phyloP scores from a whole-genome alignment of 2,329 filamentous ascomycete species.

The Stagonosporopsis vannaccii region DNA sequence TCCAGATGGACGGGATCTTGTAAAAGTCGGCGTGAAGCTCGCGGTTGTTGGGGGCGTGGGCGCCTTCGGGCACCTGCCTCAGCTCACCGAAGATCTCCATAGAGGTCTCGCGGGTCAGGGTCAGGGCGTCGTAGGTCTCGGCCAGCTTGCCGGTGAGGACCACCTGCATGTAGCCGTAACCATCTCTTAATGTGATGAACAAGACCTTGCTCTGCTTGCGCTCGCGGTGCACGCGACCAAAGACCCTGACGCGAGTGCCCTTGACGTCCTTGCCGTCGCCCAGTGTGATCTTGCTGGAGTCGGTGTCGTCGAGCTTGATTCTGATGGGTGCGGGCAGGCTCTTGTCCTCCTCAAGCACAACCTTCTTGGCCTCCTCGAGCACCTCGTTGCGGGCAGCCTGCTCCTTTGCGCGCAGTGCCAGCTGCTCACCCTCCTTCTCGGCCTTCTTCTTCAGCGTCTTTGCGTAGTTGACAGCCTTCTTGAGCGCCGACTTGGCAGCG shows the following conservation, averaged over 20 bases:
- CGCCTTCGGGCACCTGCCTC: conserved; percentile 77
- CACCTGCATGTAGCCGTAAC: conserved; percentile 85
- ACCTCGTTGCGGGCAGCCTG: conserved; percentile 73
- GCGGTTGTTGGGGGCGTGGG: conserved; percentile 80
- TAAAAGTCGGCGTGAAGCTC: conserved; percentile 93
- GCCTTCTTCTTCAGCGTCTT: conserved; percentile 85
- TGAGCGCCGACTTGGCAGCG: conserved; percentile 81
- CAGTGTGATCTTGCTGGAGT: conserved; percentile 63
- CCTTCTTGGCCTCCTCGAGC: conserved; percentile 83
- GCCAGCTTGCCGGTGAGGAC: conserved; percentile 81
- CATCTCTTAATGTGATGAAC: conserved; percentile 86
- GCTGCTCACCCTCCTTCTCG: conserved; percentile 76
- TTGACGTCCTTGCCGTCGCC: conserved; percentile 61
- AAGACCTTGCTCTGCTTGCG: conserved; percentile 83
- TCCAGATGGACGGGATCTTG: conserved; percentile 70
- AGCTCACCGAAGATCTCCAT: conserved; percentile 85
- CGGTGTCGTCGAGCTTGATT: conserved; percentile 78
- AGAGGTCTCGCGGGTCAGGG: conserved; percentile 85
- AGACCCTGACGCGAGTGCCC: conserved; percentile 79
- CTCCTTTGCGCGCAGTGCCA: conserved; percentile 75
- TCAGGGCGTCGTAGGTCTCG: conserved; percentile 90
- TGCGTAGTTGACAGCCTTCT: conserved; percentile 79
- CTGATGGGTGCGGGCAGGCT: conserved; percentile 76
- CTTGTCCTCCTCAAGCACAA: conserved; percentile 72
- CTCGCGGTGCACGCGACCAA: conserved; percentile 82